phyloP scores from a whole-genome alignment of 129 eudicot genomes.

The Saposhnikovia divaricata region DNA sequence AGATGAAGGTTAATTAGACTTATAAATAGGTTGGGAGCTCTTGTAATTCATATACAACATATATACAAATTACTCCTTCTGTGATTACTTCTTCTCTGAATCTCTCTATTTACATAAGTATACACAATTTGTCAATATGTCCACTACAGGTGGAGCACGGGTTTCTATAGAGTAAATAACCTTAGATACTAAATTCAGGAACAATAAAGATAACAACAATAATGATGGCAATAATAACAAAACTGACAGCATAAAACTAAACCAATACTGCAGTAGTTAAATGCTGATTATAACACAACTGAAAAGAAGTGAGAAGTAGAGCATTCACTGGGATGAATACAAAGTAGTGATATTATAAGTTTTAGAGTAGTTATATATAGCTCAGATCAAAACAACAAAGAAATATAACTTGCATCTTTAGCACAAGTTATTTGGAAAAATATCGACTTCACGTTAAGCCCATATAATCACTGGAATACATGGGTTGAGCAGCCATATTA shows the following conservation, averaged over 20 bases:
- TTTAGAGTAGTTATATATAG: background rate
- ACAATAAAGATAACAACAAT: background rate
- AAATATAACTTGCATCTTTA: too few relatives aligned
- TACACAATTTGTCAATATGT: too few relatives aligned
- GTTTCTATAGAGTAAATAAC: background rate
- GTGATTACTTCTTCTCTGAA: too few relatives aligned
- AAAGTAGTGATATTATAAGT: background rate
- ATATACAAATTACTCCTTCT: too few relatives aligned
- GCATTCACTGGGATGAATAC: background rate
- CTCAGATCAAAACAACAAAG: background rate
- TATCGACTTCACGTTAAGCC: background rate
- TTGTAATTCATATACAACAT: too few relatives aligned
- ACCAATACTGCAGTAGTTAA: background rate
- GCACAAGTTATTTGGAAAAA: background rate
- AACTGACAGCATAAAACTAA: too few relatives aligned
- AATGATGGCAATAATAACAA: too few relatives aligned
- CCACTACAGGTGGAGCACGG: background rate
- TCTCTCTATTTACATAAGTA: too few relatives aligned
- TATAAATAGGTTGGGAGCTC: too few relatives aligned
- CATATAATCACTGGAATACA: background rate
- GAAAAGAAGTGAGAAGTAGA: background rate
- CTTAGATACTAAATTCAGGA: background rate
- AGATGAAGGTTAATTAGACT: too few relatives aligned
- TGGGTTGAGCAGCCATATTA: background rate
- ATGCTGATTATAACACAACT: background rate